Evolutionary conservation across 257 asterid species (phyloP).

Genomic region (Solanum sitiens): DNA sequence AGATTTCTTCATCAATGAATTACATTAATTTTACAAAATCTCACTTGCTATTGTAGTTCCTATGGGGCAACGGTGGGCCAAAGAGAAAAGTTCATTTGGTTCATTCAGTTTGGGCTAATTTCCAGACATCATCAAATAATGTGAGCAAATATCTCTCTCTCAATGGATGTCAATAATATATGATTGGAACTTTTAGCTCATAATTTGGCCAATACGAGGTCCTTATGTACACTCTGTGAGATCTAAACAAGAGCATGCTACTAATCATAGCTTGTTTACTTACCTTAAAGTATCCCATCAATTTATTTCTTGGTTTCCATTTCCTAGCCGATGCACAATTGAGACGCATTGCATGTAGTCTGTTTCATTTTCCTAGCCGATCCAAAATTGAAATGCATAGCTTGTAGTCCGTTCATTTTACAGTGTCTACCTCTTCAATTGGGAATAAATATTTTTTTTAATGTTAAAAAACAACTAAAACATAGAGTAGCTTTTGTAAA

Average conservation of each 20-base stretch:
- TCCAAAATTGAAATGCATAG: not conserved
- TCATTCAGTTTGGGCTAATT: constrained; percentile 94
- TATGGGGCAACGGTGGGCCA: constrained; percentile 79
- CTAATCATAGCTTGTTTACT: not conserved
- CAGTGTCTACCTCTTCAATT: not conserved
- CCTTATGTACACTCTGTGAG: not conserved
- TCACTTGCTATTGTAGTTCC: constrained; percentile 32
- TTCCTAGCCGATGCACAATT: not conserved
- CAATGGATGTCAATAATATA: not conserved
- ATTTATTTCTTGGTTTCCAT: not conserved
- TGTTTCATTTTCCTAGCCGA: not conserved
- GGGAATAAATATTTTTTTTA: not conserved
- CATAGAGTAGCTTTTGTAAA: not conserved
- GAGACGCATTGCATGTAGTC: not conserved
- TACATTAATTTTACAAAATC: not conserved
- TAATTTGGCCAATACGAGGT: not conserved
- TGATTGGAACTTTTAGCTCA: not conserved
- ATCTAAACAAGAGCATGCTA: not conserved
- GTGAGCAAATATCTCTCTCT: constrained; percentile 24
- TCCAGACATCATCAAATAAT: constrained; percentile 74
- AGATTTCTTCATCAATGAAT: not conserved
- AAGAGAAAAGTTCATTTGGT: constrained; percentile 50
- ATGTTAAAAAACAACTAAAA: not conserved
- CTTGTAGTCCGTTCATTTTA: not conserved
- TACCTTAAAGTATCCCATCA: not conserved